Evolutionary conservation across 2,329 filamentous ascomycete species (phyloP).

Genomic region (Clonostachys rosea): DNA sequence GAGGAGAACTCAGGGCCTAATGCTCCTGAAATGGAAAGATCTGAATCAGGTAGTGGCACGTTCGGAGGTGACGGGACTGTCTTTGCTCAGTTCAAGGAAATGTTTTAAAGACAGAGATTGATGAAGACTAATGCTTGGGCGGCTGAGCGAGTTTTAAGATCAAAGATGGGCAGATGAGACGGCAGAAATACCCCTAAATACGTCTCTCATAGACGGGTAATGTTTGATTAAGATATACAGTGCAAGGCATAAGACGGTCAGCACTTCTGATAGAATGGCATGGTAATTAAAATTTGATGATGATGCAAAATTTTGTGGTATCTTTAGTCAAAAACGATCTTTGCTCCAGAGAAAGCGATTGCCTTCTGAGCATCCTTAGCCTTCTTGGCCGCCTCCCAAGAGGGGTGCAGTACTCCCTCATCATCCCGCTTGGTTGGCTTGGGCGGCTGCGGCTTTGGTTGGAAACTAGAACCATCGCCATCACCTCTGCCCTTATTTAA

Average conservation of each 20-base stretch:
- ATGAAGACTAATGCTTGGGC: no score
- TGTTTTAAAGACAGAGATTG: constrained; percentile 19
- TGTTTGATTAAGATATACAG: no score
- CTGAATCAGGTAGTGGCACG: constrained; percentile 11
- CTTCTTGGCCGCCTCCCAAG: constrained; percentile 60
- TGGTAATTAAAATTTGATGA: no score
- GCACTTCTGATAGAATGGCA: no score
- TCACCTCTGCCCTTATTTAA: constrained; percentile 6
- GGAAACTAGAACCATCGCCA: not conserved
- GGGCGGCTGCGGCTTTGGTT: constrained; percentile 5
- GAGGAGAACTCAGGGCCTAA: constrained; percentile 9
- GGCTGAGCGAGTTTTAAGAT: no score
- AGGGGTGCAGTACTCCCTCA: constrained; percentile 55
- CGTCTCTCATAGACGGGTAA: no score
- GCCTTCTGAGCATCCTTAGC: constrained; percentile 51
- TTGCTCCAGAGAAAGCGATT: constrained; percentile 49
- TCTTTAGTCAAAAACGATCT: constrained; percentile 52
- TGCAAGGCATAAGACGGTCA: no score
- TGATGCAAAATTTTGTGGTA: not conserved
- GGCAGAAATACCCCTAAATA: no score
- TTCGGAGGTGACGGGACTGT: constrained; percentile 23
- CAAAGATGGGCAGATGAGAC: no score
- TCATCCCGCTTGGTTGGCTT: constrained; percentile 37
- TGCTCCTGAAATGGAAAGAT: constrained; percentile 12
- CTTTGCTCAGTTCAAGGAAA: constrained; percentile 27